Evolutionary conservation across 2,329 filamentous ascomycete genomes (phyloP).

Genomic region (Claviceps citrina): DNA sequence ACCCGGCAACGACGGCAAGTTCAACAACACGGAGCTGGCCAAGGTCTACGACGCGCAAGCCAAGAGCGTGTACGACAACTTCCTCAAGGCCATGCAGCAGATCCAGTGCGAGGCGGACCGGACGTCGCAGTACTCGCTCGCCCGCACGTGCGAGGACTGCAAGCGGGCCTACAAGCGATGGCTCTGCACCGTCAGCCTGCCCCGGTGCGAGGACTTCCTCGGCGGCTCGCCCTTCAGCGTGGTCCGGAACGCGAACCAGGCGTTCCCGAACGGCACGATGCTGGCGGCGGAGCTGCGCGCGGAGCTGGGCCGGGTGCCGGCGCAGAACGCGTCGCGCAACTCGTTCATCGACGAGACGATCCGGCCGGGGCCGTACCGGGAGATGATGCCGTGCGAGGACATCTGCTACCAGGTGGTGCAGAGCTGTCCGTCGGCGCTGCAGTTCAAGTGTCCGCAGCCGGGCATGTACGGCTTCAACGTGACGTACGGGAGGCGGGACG

Average conservation of each 20-base stretch:
- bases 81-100: constrained; percentile 68
- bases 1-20: constrained; percentile 56
- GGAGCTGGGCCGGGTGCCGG: constrained; percentile 11
- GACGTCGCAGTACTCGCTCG: constrained; percentile 68
- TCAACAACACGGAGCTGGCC: constrained; percentile 46
- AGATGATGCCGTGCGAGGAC: constrained; percentile 76
- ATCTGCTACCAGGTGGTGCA: constrained; percentile 76
- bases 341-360: constrained; percentile 55
- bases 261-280: constrained; percentile 53
- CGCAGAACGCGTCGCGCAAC: constrained; percentile 45
- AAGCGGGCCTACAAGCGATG: constrained; percentile 73
- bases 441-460: constrained; percentile 56
- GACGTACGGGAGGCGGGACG: constrained; percentile 20
- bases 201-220: constrained; percentile 75
- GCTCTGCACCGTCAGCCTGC: constrained; percentile 87
- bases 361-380: constrained; percentile 79
- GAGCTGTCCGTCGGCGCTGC: constrained; percentile 63
- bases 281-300: constrained; percentile 24
- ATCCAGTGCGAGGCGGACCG: constrained; percentile 66
- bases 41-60: constrained; percentile 68
- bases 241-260: constrained; percentile 52
- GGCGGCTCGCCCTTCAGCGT: constrained; percentile 29
- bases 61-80: constrained; percentile 53
- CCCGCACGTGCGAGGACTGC: constrained; percentile 61
- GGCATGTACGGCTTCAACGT: constrained; percentile 18